Evolutionary conservation across 306 rosid genomes (phyloP).

Genomic region (Glycine tomentella): DNA sequence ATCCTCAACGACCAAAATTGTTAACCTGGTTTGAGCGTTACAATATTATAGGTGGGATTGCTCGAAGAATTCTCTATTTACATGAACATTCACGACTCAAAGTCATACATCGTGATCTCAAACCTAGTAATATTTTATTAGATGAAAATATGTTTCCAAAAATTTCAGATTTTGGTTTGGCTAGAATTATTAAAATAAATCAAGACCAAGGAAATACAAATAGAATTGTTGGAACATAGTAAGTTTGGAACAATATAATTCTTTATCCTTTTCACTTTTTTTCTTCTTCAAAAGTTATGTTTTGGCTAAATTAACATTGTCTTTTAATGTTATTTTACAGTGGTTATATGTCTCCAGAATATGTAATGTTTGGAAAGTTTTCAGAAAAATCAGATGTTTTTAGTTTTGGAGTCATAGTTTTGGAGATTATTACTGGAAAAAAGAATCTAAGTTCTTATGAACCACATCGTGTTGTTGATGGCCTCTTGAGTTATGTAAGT

Average conservation of each 20-base stretch:
- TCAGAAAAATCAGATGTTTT: not conserved
- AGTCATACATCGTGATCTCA: too few species aligned
- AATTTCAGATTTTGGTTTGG: too few species aligned
- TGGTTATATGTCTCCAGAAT: not conserved
- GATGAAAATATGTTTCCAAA: too few species aligned
- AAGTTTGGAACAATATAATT: not conserved
- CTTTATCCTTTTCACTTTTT: not conserved
- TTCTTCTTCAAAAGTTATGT: not conserved
- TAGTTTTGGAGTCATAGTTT: not conserved
- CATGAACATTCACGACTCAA: too few species aligned
- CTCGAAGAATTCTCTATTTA: too few species aligned
- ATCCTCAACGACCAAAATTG: not conserved
- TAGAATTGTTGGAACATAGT: not conserved
- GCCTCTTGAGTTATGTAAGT: too few species aligned
- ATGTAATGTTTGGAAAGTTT: not conserved
- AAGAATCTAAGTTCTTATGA: too few species aligned
- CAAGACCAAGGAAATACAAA: not conserved
- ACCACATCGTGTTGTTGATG: too few species aligned
- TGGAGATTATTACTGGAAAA: not conserved
- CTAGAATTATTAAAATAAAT: slow-evolving; percentile 4
- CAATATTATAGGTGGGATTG: too few species aligned
- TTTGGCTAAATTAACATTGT: not conserved
- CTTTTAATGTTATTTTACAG: not conserved
- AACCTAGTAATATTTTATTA: too few species aligned
- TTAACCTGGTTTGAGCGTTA: too few species aligned